Base-by-base conservation (phyloP, 495 filamentous ascomycete species). In the Mytilinidion resinicola region DNA sequence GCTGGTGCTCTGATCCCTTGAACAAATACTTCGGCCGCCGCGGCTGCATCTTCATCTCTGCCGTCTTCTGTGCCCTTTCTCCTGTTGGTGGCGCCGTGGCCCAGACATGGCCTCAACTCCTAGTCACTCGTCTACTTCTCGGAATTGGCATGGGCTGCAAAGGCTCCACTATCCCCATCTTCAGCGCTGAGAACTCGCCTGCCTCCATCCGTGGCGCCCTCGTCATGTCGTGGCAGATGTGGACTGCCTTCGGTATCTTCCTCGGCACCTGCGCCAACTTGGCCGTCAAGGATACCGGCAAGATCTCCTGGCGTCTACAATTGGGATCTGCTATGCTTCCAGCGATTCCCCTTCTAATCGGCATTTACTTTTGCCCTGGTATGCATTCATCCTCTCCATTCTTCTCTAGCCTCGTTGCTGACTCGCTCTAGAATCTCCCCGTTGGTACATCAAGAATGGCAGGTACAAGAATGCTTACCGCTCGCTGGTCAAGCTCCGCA, bases 181-280 rank as follows among this genome's bases (percentile, higher is more conserved):
- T 81, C 64, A 83, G 86, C 3, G 88, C 87, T 3, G 89, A 95
- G 64, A 90, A 85, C 68, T 76, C 80, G 10, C 89, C 89, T 0
- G 83, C 89, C 14, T 68, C 74, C 19, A 85, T 95, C 53, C 79
- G 89, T 62, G 89, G 89, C 47, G 86, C 81, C 8, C 71, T 95
- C n/a, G 85, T 89, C 38, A 92, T 95, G 88, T 80, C 75, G 14
- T 92, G 88, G 88, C 89, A 95, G 63, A 75, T 91, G 69, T 91
- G 88, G 87, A 90, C 87, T 8, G 88, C 88, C 1, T 91, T 91
- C 58, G 51, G 43, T 11, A 69, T 69, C 54, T 66, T 70, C 55
- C 57, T 72, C 0, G 89, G 89, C 14, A 83, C 79, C 1, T 81
- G 77, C 50, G 81, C 87, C 38, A 91, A 92, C 62, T 72, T 95